Evolutionary conservation across 2,329 filamentous ascomycete genomes (phyloP).

Genomic region (Thelonectria discophora): DNA sequence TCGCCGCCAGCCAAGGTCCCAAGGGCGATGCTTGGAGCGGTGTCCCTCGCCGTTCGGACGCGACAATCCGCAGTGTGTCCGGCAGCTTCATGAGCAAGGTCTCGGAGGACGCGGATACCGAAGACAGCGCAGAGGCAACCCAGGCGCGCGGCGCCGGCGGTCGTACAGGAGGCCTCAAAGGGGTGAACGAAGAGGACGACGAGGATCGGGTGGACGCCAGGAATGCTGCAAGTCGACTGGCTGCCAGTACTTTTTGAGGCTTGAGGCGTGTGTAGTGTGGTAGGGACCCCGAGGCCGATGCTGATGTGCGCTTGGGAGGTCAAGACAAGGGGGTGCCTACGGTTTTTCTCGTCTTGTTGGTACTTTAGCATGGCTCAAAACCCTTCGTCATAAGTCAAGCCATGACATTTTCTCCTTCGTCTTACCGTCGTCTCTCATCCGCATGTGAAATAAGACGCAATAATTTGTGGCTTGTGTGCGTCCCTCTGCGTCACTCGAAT

Average conservation of each 20-base stretch:
- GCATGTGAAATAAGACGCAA: constrained; percentile 8
- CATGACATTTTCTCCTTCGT: constrained; percentile 14
- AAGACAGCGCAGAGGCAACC: constrained; percentile 53
- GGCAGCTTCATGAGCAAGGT: constrained; percentile 73
- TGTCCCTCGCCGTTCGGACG: constrained; percentile 83
- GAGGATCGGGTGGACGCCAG: constrained; percentile 94
- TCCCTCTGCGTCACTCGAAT: constrained; percentile 11
- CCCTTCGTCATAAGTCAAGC: constrained; percentile 37
- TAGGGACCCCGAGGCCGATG: constrained; percentile 17
- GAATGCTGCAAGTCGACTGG: constrained; percentile 93
- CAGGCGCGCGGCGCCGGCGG: constrained; percentile 50
- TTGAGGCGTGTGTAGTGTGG: constrained; percentile 16
- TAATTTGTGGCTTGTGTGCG: background rate
- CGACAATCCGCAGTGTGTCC: constrained; percentile 79
- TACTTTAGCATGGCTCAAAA: constrained; percentile 38
- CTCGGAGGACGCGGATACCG: constrained; percentile 66
- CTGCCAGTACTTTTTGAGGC: constrained; percentile 86
- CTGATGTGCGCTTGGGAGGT: constrained; percentile 28
- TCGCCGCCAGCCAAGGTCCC: constrained; percentile 90
- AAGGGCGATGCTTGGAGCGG: constrained; percentile 99
- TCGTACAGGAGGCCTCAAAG: constrained; percentile 60
- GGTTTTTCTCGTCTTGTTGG: constrained; percentile 32
- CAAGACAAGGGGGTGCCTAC: constrained; percentile 28
- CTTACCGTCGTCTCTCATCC: constrained; percentile 11
- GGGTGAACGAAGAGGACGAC: constrained; percentile 81